Percentiles rank a stretch among this genome's conserved stretches.
Evolutionary conservation across 257 asterid species (phyloP).

Genomic region (Anisodus acutangulus): DNA sequence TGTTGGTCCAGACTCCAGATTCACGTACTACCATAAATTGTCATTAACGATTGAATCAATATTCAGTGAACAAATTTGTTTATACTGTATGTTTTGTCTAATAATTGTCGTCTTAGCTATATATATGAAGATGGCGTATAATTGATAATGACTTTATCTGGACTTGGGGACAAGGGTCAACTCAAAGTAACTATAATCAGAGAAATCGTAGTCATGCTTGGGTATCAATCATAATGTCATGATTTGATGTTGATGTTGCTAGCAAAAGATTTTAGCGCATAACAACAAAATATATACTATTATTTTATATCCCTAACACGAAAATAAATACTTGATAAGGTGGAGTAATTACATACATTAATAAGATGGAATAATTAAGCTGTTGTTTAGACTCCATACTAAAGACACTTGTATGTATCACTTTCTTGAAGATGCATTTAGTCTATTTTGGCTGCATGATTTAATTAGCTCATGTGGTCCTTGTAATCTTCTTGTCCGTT

Average conservation of each 20-base stretch:
- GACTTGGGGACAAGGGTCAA: constrained; percentile 24
- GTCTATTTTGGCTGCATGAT: constrained; percentile 24
- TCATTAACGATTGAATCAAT: not conserved
- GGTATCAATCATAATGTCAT: constrained; percentile 23
- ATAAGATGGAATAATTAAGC: no score
- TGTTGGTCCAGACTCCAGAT: not conserved
- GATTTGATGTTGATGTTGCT: constrained; percentile 33
- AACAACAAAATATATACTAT: not conserved
- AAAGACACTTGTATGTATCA: not conserved
- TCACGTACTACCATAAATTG: not conserved
- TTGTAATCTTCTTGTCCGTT: not conserved
- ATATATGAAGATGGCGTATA: not conserved
- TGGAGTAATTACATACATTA: no score
- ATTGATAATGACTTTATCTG: constrained; percentile 2
- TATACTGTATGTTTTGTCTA: constrained; percentile 11
- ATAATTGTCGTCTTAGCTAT: not conserved
- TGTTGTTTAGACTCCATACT: no score
- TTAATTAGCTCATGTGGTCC: not conserved
- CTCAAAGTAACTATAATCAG: constrained; percentile 11
- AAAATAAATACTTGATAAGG: not conserved
- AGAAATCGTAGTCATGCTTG: constrained; percentile 1
- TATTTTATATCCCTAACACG: not conserved
- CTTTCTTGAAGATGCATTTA: not conserved
- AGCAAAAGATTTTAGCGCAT: not conserved
- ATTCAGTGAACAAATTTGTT: not conserved